Evolutionary conservation across 2,329 filamentous ascomycete genomes (phyloP), one percentile per base, ranked within the genome.

Genomic region (Aspergillus oerlinghausenensis): DNA sequence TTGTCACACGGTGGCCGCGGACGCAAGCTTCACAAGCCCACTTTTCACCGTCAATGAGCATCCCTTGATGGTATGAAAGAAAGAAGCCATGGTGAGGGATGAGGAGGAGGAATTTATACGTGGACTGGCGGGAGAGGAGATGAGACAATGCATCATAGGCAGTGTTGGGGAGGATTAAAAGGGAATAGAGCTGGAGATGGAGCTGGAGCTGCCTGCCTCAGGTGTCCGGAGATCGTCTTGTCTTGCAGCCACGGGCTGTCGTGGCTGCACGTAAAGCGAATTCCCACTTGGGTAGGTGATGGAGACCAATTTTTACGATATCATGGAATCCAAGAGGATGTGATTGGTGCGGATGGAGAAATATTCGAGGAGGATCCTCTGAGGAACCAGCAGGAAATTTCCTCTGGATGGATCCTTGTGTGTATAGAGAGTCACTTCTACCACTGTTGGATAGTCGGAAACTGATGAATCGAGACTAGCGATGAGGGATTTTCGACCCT

Each of bases 21-120:
- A 97, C 91, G 79, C 93, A 97, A 77, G 92, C 92, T 79, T 95
- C 89, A 81, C 93, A 97, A 75, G 93, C 93, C 81, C 85, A 97
- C 82, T 97, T 97, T 80, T 96, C 90, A 75, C 92, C 92, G 82
- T 96, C 87, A 77, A 92, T 89, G 74, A 92, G 82, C 89, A 92
- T 92, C 59, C 67, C 68, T 70, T 55, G 54, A 55, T 59, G 55
- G 55, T 51, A 62, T 66, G 29, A 52, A 28, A 54, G 49, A 17
- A 50, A 23, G n/a, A n/a, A 29, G 38, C 45, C 53, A 57, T 55
- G 45, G 32, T 49, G 60, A 52, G 35, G 56, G 52, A 55, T 56
- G 53, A 29, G 54, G 55, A 47, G 62, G 51, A 43, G 61, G 53
- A 40, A 58, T 62, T 65, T 65, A 64, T 59, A 65, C 51, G 55